These are phyloP conservation scores for Aphanomyces cochlioides DNA, from an alignment of 352 stramenopile genomes.

Conservation along the genomic window DNA sequence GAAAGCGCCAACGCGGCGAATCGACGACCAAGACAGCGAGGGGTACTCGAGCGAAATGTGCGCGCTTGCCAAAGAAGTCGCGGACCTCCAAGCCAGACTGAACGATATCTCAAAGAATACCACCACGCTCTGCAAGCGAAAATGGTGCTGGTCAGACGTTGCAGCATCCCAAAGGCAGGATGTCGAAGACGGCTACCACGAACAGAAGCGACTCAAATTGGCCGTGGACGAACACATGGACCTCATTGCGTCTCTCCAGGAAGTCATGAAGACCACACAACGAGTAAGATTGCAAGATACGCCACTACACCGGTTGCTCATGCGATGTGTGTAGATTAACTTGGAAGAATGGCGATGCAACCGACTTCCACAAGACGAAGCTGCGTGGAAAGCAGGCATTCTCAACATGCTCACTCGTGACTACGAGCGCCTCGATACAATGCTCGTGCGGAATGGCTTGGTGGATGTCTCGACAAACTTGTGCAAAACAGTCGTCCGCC, in stretches of 20 bases:
- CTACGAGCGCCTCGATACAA: slow-evolving; percentile 28
- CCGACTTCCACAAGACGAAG: slow-evolving; percentile 4
- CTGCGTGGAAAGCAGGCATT: background rate
- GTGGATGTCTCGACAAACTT: background rate
- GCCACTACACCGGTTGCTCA: background rate
- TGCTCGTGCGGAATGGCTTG: slow-evolving; percentile 10
- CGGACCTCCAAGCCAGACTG: background rate
- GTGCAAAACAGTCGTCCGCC: background rate
- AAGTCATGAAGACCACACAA: slow-evolving; percentile 1
- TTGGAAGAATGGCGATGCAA: slow-evolving; percentile 8
- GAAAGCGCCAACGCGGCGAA: no score
- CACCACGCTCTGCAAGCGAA: background rate
- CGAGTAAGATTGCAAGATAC: background rate
- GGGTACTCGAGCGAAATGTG: background rate
- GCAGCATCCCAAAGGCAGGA: background rate
- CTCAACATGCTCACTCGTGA: slow-evolving; percentile 19
- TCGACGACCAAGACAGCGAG: background rate
- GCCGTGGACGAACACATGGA: slow-evolving; percentile 9
- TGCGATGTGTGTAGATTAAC: background rate
- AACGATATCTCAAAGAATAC: background rate
- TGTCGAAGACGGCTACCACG: background rate
- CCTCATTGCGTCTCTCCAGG: background rate
- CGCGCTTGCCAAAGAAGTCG: background rate
- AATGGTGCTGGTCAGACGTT: slow-evolving; percentile 8
- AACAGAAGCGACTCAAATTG: slow-evolving; percentile 13